These are phyloP conservation scores for Sporothrix curviconia DNA, from an alignment of 2,329 filamentous ascomycete genomes.

Conservation along the genomic window DNA sequence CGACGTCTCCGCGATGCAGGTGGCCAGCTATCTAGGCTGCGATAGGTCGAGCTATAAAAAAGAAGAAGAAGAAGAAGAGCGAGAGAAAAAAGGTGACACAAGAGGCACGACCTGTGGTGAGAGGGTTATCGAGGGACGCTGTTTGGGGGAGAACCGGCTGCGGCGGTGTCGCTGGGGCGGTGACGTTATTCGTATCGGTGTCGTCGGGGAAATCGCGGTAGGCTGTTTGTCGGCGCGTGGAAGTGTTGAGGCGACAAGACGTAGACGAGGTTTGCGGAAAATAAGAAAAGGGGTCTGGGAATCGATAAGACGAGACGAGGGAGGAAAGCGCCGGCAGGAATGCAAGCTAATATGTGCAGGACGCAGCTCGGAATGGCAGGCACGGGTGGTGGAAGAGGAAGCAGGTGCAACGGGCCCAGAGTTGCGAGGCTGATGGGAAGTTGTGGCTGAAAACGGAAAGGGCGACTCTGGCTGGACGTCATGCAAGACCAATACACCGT, in stretches of 20 bases:
- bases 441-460: conserved; percentile 8
- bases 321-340: conserved; percentile 6
- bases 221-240: not conserved
- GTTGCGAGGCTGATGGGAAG: not conserved
- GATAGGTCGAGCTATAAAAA: no score
- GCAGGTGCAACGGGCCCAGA: conserved; percentile 2
- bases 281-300: no score
- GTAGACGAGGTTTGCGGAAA: not conserved
- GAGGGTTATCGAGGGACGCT: no score
- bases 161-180: not conserved
- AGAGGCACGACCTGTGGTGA: no score
- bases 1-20: no score
- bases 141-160: not conserved
- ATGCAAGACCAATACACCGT: not conserved
- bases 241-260: not conserved
- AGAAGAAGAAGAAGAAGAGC: no score
- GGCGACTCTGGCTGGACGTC: not conserved
- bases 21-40: no score
- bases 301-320: not conserved
- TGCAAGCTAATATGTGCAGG: not conserved
- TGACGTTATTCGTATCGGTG: not conserved
- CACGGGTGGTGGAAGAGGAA: not conserved
- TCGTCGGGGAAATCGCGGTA: not conserved
- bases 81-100: no score
- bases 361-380: conserved; percentile 12